A percentile compares a stretch with the other conserved stretches of the same genome.
Conservation (phyloP, 176 grass and related monocot genomes). For the Oryza meyeriana region DNA sequence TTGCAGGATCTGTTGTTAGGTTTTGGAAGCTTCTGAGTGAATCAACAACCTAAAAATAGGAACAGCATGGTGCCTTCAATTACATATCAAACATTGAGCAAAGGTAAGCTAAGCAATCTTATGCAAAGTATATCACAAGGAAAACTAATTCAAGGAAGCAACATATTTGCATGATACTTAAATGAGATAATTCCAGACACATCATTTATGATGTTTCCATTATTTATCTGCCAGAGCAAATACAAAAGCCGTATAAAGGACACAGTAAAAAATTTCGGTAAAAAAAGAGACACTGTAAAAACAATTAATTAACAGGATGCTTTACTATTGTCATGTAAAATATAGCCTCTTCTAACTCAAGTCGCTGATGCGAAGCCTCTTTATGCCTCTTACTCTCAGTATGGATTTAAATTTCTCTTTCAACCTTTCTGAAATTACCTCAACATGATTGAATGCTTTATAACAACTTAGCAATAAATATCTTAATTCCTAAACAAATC, state of each 20-base stretch:
- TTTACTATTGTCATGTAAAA: background rate
- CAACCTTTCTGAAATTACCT: background rate
- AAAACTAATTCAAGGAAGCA: background rate
- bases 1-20: constrained; percentile 61
- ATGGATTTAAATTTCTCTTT: background rate
- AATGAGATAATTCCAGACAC: background rate
- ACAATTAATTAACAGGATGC: too few relatives aligned
- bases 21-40: constrained; percentile 41
- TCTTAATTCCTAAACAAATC: background rate
- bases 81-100: background rate
- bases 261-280: background rate
- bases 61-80: background rate
- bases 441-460: background rate
- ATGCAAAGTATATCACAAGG: background rate
- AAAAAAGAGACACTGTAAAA: too few relatives aligned
- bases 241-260: background rate
- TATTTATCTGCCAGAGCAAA: background rate
- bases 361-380: background rate
- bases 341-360: background rate
- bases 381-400: background rate
- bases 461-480: background rate
- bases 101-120: background rate
- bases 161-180: background rate
- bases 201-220: background rate
- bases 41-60: constrained; percentile 43